Evolutionary conservation across 2,329 filamentous ascomycete genomes (phyloP).

Genomic region (Talaromyces sp.): DNA sequence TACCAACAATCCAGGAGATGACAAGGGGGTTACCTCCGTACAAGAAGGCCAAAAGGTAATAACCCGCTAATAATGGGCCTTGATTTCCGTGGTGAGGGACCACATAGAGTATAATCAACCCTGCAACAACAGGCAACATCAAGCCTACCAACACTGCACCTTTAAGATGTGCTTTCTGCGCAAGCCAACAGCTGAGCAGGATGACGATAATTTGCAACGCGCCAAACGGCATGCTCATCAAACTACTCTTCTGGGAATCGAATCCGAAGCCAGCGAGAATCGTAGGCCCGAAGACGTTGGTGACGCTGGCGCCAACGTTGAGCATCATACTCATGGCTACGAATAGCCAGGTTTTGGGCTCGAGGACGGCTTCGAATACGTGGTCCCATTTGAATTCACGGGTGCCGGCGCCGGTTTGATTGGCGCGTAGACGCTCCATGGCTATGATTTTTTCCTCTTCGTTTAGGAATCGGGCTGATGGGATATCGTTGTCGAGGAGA

Average conservation of each 20-base stretch:
- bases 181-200: slow-evolving; percentile 58
- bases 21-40: slow-evolving; percentile 66
- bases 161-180: slow-evolving; percentile 59
- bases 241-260: slow-evolving; percentile 56
- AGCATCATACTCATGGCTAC: slow-evolving; percentile 60
- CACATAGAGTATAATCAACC: slow-evolving; percentile 56
- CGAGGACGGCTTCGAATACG: slow-evolving; percentile 42
- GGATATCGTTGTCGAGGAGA: slow-evolving; percentile 54
- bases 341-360: slow-evolving; percentile 44
- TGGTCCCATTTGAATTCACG: slow-evolving; percentile 49
- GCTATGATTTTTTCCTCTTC: slow-evolving; percentile 44
- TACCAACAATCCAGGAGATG: slow-evolving; percentile 67
- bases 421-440: slow-evolving; percentile 50
- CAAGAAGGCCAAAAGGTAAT: slow-evolving; percentile 66
- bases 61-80: slow-evolving; percentile 56
- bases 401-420: slow-evolving; percentile 48
- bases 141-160: slow-evolving; percentile 55
- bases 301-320: slow-evolving; percentile 63
- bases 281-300: slow-evolving; percentile 65
- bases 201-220: slow-evolving; percentile 61
- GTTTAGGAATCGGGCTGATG: slow-evolving; percentile 48
- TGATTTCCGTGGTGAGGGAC: slow-evolving; percentile 46
- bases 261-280: slow-evolving; percentile 62
- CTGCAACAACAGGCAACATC: slow-evolving; percentile 59
- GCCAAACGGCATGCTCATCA: slow-evolving; percentile 68